These are phyloP conservation scores for Inga oerstediana DNA, from an alignment of 306 rosid genomes.

Conservation along the genomic window DNA sequence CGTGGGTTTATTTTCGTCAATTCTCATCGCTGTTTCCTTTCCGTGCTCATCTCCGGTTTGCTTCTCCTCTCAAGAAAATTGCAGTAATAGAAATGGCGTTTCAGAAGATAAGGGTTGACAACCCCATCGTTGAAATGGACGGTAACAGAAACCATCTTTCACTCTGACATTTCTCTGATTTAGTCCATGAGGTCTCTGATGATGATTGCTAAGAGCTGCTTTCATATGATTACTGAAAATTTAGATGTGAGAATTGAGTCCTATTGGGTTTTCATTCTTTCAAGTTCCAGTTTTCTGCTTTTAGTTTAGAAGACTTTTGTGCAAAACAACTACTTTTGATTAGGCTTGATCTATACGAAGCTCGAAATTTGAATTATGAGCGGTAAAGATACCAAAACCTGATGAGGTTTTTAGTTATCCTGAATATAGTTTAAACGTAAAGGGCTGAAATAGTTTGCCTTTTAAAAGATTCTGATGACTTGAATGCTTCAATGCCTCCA, in stretches of 20 bases:
- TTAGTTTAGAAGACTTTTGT: not conserved
- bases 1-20: not conserved
- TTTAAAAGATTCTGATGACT: not conserved
- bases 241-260: slow-evolving; percentile 22
- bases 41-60: not conserved
- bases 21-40: not conserved
- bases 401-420: not conserved
- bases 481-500: not conserved
- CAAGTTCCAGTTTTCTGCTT: not conserved
- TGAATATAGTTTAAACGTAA: not conserved
- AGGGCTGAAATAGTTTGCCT: not conserved
- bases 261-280: slow-evolving; percentile 5
- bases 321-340: not conserved
- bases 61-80: not conserved
- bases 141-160: slow-evolving; percentile 45
- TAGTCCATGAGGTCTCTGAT: slow-evolving; percentile 1
- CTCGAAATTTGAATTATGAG: not conserved
- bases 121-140: slow-evolving; percentile 98
- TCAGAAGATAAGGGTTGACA: slow-evolving; percentile 77
- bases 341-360: not conserved
- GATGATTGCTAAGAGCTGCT: not conserved
- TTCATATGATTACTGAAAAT: not conserved
- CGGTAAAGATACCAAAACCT: not conserved
- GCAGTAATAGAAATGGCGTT: slow-evolving; percentile 55
- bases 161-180: not conserved